Conservation (phyloP, 768 basidiomycete species). For the Panaeolus cyanescens region DNA sequence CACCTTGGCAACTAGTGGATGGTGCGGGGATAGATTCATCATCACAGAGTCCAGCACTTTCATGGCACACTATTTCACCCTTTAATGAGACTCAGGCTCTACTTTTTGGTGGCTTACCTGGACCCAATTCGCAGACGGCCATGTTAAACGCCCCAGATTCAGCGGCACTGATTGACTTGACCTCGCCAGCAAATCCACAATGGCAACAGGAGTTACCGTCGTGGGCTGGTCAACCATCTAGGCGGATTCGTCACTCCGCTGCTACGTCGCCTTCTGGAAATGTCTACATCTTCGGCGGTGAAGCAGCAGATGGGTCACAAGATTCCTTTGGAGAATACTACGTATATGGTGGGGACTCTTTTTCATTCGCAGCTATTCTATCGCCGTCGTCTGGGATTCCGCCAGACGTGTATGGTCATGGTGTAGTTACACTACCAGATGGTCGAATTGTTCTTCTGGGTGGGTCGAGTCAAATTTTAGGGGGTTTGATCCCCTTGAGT, state of each 20-base stretch:
- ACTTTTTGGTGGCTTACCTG: constrained; percentile 78
- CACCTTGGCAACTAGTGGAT: constrained; percentile 69
- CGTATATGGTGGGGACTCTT: constrained; percentile 52
- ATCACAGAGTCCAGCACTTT: constrained; percentile 60
- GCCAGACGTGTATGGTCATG: constrained; percentile 72
- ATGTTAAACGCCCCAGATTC: constrained; percentile 63
- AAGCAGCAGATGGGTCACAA: constrained; percentile 78
- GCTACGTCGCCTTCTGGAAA: constrained; percentile 46
- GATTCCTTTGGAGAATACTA: constrained; percentile 64
- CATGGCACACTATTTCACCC: constrained; percentile 81
- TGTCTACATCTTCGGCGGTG: constrained; percentile 78
- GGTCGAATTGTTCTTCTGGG: constrained; percentile 76
- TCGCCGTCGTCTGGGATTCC: constrained; percentile 38
- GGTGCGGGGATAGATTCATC: constrained; percentile 43
- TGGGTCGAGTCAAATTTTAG: constrained; percentile 56
- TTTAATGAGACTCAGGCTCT: constrained; percentile 55
- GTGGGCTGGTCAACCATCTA: constrained; percentile 69
- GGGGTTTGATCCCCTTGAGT: constrained; percentile 53
- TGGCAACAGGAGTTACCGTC: constrained; percentile 51
- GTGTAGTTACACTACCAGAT: constrained; percentile 65
- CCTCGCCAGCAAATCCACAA: constrained; percentile 33
- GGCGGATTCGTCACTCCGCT: constrained; percentile 75
- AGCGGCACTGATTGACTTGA: constrained; percentile 53
- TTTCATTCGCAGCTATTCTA: constrained; percentile 58
- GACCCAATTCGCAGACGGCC: constrained; percentile 52